Base-by-base conservation (phyloP, 2,329 filamentous ascomycete genomes). In the Phoma sp. region DNA sequence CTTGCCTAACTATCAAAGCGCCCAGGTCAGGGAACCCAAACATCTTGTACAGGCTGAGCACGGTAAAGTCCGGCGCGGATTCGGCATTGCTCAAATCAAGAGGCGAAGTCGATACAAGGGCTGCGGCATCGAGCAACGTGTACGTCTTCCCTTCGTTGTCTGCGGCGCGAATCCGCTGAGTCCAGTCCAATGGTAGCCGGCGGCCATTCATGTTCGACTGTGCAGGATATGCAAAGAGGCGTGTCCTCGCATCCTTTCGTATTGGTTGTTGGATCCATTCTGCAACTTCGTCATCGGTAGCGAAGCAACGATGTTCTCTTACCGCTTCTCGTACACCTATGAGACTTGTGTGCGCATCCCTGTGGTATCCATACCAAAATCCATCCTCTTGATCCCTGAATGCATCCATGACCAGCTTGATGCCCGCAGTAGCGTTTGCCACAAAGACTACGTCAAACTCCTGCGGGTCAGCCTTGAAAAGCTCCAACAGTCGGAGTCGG, bases 21-120 rank as follows among this genome's bases (percentile, higher is more conserved):
- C 93, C 93, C 2, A 98, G 79, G 70, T 98, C 91, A 0, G 93
- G 93, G 61, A 97, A 97, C 1, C 95, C 93, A 72, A 98, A 98
- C n/a, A 97, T 93, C 73, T 98, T 99, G 78, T 97, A 96, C 60
- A 98, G 86, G 73, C 93, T 97, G 37, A 98, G 68, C 0, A 91
- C 89, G 0, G 86, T 88, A 62, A 98, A 98, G 71, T 98, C 93
- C 1, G 93, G 90, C 0, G 89, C 86, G 0, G 76, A 70, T 0
- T 79, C 77, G 0, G 81, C 64, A 61, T 89, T 77, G 50, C 84
- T 80, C 2, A 98, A 78, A 67, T 96, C 84, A 6, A 98, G 78
- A 1, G 85, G 86, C 4, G 89, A 86, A 0, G 93, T 96, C 7
- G 91, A 87, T 8, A 87, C 88, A 9, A 91, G 80, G 0, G 91